These are phyloP conservation scores for Rutstroemia sp. DNA, from an alignment of 2,329 filamentous ascomycete genomes.

Conservation along the genomic window DNA sequence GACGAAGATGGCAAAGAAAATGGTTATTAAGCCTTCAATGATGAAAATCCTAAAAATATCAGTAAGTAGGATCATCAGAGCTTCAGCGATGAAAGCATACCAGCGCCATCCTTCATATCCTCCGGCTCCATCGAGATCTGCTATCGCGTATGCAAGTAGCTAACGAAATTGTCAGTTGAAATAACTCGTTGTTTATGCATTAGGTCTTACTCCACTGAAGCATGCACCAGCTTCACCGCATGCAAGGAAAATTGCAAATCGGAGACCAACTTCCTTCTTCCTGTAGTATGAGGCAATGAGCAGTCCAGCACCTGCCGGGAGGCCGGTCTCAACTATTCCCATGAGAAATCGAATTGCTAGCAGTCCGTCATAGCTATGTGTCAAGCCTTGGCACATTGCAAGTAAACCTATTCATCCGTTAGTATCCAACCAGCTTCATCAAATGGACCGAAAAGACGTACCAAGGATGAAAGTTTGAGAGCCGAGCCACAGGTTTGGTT, in stretches of 20 bases:
- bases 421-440: not conserved
- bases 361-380: constrained; percentile 29
- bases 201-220: constrained; percentile 34
- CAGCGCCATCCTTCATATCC: constrained; percentile 44
- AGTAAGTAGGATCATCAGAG: not conserved
- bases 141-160: constrained; percentile 41
- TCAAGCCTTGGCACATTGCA: constrained; percentile 36
- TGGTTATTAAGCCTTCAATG: constrained; percentile 35
- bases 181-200: no score
- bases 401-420: not conserved
- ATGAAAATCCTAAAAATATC: constrained; percentile 34
- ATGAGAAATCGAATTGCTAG: constrained; percentile 12
- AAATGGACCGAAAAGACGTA: not conserved
- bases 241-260: constrained; percentile 39
- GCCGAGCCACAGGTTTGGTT: constrained; percentile 10
- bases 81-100: constrained; percentile 14
- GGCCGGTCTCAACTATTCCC: constrained; percentile 13
- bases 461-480: not conserved
- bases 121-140: constrained; percentile 37
- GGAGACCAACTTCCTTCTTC: constrained; percentile 49
- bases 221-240: constrained; percentile 32
- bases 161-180: no score
- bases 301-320: constrained; percentile 31
- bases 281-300: constrained; percentile 50
- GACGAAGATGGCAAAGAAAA: constrained; percentile 24